Percentiles rank a stretch among this genome's conserved stretches.
Conservation (phyloP, 495 filamentous ascomycete genomes). For the Penicillium atrosanguineum region DNA sequence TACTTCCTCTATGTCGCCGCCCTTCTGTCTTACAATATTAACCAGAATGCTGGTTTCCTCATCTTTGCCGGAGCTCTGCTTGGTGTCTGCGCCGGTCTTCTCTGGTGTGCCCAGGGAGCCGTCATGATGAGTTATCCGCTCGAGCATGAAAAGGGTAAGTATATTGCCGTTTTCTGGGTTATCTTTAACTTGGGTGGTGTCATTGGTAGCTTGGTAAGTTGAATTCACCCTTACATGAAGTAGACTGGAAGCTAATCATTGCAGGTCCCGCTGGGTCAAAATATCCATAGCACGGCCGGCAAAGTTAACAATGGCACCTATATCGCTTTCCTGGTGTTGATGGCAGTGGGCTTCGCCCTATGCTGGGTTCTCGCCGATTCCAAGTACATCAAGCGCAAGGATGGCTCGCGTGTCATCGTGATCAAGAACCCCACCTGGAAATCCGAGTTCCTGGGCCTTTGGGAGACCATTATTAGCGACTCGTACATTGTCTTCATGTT, state of each 20-base stretch:
- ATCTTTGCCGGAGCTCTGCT: conserved; percentile 59
- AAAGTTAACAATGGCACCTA: conserved; percentile 83
- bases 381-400: conserved; percentile 70
- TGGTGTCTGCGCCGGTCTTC: conserved; percentile 75
- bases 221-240: neutral
- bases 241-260: neutral
- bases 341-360: conserved; percentile 70
- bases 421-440: conserved; percentile 85
- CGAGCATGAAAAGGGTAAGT: conserved; percentile 80
- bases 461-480: conserved; percentile 66
- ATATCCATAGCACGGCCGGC: conserved; percentile 60
- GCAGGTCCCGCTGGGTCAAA: conserved; percentile 75
- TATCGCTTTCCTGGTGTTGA: conserved; percentile 85
- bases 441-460: conserved; percentile 75
- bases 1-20: conserved; percentile 81
- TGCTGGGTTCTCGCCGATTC: conserved; percentile 74
- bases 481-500: conserved; percentile 83
- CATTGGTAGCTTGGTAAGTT: conserved; percentile 73
- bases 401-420: conserved; percentile 78
- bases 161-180: conserved; percentile 89
- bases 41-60: conserved; percentile 55
- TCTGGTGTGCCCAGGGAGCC: conserved; percentile 91
- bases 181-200: conserved; percentile 95
- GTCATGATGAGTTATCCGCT: conserved; percentile 94
- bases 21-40: conserved; percentile 82